These are phyloP conservation scores for Stylonectria norvegica DNA, from an alignment of 2,329 filamentous ascomycete genomes.

Conservation along the genomic window DNA sequence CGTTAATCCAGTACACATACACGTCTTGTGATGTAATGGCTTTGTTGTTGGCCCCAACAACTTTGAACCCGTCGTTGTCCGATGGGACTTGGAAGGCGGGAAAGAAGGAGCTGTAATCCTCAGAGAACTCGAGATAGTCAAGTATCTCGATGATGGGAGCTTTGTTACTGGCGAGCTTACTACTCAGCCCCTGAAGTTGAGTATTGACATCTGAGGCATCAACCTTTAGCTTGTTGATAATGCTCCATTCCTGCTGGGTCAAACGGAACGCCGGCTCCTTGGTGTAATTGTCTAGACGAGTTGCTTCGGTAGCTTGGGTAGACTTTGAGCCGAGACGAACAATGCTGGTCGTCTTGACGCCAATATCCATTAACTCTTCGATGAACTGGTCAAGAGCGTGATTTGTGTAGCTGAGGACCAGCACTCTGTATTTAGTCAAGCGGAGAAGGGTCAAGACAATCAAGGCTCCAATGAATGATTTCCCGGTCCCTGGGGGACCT, in stretches of 20 bases:
- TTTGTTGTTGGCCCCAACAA: slow-evolving; percentile 46
- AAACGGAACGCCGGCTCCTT: slow-evolving; percentile 28
- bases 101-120: slow-evolving; percentile 49
- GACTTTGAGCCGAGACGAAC: slow-evolving; percentile 63
- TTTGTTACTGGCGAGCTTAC: slow-evolving; percentile 6
- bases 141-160: slow-evolving; percentile 31
- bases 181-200: slow-evolving; percentile 27
- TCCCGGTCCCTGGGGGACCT: slow-evolving; percentile 73
- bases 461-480: slow-evolving; percentile 68
- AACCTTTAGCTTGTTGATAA: slow-evolving; percentile 41
- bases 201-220: not conserved
- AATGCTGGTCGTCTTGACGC: slow-evolving; percentile 48
- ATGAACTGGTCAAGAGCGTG: slow-evolving; percentile 65
- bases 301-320: slow-evolving; percentile 42
- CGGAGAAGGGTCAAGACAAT: slow-evolving; percentile 55
- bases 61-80: slow-evolving; percentile 41
- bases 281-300: slow-evolving; percentile 45
- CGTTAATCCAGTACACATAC: slow-evolving; percentile 17
- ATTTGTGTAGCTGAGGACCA: slow-evolving; percentile 67
- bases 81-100: slow-evolving; percentile 54
- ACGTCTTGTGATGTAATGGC: slow-evolving; percentile 29
- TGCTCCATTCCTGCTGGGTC: slow-evolving; percentile 19
- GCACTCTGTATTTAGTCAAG: slow-evolving; percentile 47
- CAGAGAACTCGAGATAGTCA: slow-evolving; percentile 49
- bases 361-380: slow-evolving; percentile 59